These are phyloP conservation scores for Paraphoma sp. DNA, from an alignment of 2,329 filamentous ascomycete species.

Conservation along the genomic window DNA sequence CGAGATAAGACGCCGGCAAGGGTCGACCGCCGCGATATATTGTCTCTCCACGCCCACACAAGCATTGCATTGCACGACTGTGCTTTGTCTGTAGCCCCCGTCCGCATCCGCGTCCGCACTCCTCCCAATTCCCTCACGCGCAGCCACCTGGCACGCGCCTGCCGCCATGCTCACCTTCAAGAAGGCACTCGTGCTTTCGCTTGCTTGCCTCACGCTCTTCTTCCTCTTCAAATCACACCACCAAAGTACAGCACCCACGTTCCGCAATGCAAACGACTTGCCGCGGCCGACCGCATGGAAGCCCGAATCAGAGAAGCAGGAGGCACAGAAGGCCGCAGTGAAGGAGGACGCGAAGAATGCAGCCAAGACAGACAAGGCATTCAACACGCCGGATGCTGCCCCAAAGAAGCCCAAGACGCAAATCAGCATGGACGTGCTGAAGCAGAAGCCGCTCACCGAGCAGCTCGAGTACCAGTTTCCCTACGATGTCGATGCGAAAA, in stretches of 20 bases:
- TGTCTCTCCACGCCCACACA: constrained; percentile 8
- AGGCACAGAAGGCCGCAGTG: constrained; percentile 14
- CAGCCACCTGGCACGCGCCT: constrained; percentile 4
- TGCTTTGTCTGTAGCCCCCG: neutral
- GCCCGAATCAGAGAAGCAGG: constrained; percentile 20
- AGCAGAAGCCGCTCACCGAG: constrained; percentile 75
- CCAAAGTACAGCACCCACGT: constrained; percentile 33
- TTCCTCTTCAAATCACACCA: constrained; percentile 72
- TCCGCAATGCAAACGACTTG: constrained; percentile 44
- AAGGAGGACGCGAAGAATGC: constrained; percentile 17
- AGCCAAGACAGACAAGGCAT: constrained; percentile 34
- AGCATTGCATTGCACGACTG: constrained; percentile 1
- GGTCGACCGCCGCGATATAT: constrained; percentile 11
- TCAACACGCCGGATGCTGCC: constrained; percentile 36
- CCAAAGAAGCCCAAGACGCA: constrained; percentile 59
- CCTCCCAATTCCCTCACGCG: neutral
- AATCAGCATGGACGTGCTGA: constrained; percentile 72
- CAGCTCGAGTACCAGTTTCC: constrained; percentile 92
- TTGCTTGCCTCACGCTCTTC: constrained; percentile 72
- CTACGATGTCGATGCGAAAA: constrained; percentile 86
- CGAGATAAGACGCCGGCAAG: constrained; percentile 8
- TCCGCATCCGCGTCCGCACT: neutral
- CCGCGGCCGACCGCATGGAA: constrained; percentile 44
- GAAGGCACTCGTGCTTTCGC: constrained; percentile 75
- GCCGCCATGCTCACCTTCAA: constrained; percentile 77